Evolutionary conservation across 352 stramenopile species (phyloP).

Genomic region (Pythium biforme): DNA sequence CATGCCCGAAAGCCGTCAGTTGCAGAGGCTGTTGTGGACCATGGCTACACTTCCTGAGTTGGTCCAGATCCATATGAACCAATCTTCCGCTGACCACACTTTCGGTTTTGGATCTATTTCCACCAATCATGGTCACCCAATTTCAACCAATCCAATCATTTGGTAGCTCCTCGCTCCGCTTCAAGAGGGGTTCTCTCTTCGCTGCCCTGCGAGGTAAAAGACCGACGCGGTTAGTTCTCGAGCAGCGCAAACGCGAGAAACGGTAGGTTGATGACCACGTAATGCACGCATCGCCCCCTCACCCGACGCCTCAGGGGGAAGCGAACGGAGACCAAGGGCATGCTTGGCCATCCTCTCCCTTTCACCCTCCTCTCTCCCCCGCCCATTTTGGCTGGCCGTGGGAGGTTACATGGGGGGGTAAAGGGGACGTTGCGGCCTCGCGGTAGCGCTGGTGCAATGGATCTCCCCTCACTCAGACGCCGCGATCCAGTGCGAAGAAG

Average conservation of each 20-base stretch:
- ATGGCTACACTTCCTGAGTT: slow-evolving; percentile 1
- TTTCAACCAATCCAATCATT: slow-evolving; percentile 25
- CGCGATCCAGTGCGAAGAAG: too few species aligned
- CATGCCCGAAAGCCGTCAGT: slow-evolving; percentile 4
- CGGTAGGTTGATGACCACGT: background rate
- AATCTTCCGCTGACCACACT: background rate
- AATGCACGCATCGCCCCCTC: too few species aligned
- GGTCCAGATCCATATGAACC: slow-evolving; percentile 1
- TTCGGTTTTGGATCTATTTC: slow-evolving; percentile 11
- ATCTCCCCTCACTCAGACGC: too few species aligned
- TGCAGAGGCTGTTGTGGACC: slow-evolving; percentile 1
- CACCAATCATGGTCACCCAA: slow-evolving; percentile 6
- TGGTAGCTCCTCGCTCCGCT: slow-evolving; percentile 13
- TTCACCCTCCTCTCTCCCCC: background rate
- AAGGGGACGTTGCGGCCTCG: background rate
- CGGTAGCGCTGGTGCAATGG: too few species aligned
- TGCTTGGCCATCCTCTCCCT: too few species aligned
- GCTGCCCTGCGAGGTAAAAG: slow-evolving; percentile 17
- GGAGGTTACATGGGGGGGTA: background rate
- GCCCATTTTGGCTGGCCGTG: background rate
- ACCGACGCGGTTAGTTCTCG: slow-evolving; percentile 6
- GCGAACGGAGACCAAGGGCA: background rate
- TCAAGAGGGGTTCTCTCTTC: slow-evolving; percentile 30
- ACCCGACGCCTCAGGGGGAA: background rate
- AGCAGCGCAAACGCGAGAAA: background rate